These are phyloP conservation scores for Rhynchosporium graminicola DNA, from an alignment of 2,329 filamentous ascomycete genomes.

Conservation along the genomic window DNA sequence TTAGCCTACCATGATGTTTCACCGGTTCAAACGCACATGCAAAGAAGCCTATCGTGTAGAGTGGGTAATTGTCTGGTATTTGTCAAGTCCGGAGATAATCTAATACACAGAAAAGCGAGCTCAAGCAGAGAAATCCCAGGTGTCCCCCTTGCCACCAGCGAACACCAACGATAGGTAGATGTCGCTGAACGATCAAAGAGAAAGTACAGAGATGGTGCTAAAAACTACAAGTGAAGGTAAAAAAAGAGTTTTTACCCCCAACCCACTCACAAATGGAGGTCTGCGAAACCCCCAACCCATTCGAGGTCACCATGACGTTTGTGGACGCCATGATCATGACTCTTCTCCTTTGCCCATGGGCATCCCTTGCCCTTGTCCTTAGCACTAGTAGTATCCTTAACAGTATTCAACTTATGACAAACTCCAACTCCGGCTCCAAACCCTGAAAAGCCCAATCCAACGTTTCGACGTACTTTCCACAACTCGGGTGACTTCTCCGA, in stretches of 20 bases:
- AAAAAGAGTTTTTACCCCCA: slow-evolving; percentile 10
- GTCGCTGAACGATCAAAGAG: slow-evolving; percentile 16
- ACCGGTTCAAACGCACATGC: slow-evolving; percentile 8
- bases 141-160: slow-evolving; percentile 16
- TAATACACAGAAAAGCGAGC: slow-evolving; percentile 43
- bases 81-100: slow-evolving; percentile 37
- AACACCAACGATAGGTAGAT: slow-evolving; percentile 20
- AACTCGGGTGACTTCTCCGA: slow-evolving; percentile 51
- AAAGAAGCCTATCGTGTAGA: slow-evolving; percentile 31
- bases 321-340: slow-evolving; percentile 58
- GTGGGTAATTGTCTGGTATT: slow-evolving; percentile 43
- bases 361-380: slow-evolving; percentile 46
- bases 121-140: slow-evolving; percentile 33
- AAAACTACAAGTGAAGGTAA: slow-evolving; percentile 54
- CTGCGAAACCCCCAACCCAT: slow-evolving; percentile 91
- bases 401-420: slow-evolving; percentile 40
- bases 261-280: slow-evolving; percentile 38
- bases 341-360: slow-evolving; percentile 50
- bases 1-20: neutral
- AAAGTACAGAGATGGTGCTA: slow-evolving; percentile 23
- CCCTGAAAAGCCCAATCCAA: slow-evolving; percentile 50
- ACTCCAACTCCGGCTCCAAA: slow-evolving; percentile 43
- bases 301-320: slow-evolving; percentile 69
- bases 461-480: slow-evolving; percentile 48
- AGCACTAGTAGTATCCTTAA: slow-evolving; percentile 41